Evolutionary conservation across 805 yeast genomes (phyloP).

Genomic region (Maudiozyma saulgeensis): DNA sequence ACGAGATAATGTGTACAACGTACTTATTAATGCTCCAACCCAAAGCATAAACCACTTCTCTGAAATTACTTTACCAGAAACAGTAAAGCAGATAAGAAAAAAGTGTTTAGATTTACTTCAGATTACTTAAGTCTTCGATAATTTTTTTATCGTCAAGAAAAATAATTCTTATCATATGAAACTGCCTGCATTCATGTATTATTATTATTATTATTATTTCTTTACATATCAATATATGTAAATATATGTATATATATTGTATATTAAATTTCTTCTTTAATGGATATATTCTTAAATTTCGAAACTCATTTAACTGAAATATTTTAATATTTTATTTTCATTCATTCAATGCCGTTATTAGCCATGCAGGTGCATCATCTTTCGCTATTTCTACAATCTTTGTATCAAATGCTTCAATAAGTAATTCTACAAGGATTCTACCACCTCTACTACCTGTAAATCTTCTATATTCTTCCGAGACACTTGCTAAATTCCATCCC

Average conservation of each 20-base stretch:
- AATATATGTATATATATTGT: no score
- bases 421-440: slow-evolving; percentile 78
- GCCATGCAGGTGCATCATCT: slow-evolving; percentile 26
- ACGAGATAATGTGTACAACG: neutral
- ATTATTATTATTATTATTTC: neutral
- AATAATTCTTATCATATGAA: no score
- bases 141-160: no score
- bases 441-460: slow-evolving; percentile 93
- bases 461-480: slow-evolving; percentile 86
- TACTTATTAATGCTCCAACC: neutral
- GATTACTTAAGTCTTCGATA: no score
- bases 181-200: no score
- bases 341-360: slow-evolving; percentile 15
- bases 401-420: slow-evolving; percentile 52
- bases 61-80: neutral
- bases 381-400: slow-evolving; percentile 23
- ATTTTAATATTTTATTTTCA: neutral
- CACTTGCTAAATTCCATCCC: slow-evolving; percentile 94
- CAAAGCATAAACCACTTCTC: neutral
- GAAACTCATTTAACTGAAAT: neutral
- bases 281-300: neutral
- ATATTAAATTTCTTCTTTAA: neutral
- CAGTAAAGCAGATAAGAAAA: no score
- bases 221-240: neutral
- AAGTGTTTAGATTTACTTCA: no score